Evolutionary conservation across 768 basidiomycete species (phyloP).

Genomic region (Daedalea quercina): DNA sequence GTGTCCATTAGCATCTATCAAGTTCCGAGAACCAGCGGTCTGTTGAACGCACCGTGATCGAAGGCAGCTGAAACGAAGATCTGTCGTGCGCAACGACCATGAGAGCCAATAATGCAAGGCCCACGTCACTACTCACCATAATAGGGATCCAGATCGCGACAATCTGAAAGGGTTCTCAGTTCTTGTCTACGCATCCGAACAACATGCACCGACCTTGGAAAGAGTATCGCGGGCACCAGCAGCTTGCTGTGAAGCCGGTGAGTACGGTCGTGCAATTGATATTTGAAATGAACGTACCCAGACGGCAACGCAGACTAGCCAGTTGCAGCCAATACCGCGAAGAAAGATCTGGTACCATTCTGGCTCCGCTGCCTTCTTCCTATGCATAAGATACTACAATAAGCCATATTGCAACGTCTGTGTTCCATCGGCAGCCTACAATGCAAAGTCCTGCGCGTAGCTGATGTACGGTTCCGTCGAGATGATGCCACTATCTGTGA

Average conservation of each 20-base stretch:
- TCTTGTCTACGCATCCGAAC: not conserved
- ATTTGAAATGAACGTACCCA: constrained; percentile 44
- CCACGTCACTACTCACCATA: constrained; percentile 38
- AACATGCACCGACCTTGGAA: constrained; percentile 43
- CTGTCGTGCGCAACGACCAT: constrained; percentile 22
- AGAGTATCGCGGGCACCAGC: constrained; percentile 58
- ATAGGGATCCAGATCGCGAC: constrained; percentile 69
- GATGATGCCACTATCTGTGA: constrained; percentile 52
- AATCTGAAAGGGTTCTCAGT: constrained; percentile 28
- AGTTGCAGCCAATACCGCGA: constrained; percentile 71
- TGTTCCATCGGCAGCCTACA: constrained; percentile 33
- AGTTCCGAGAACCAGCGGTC: not conserved
- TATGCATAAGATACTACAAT: no score
- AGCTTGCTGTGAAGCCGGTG: constrained; percentile 45
- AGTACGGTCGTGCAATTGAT: constrained; percentile 1
- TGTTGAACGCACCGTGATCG: constrained; percentile 50
- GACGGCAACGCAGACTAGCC: constrained; percentile 66
- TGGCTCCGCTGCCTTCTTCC: constrained; percentile 58
- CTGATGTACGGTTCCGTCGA: constrained; percentile 50
- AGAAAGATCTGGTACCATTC: constrained; percentile 70
- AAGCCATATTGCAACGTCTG: not conserved
- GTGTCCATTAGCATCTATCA: not conserved
- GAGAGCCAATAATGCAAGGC: no score
- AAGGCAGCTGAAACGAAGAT: constrained; percentile 65
- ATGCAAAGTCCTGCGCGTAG: constrained; percentile 46